Base-by-base conservation (phyloP, 495 filamentous ascomycete genomes). In the Tuber melanosporum region DNA sequence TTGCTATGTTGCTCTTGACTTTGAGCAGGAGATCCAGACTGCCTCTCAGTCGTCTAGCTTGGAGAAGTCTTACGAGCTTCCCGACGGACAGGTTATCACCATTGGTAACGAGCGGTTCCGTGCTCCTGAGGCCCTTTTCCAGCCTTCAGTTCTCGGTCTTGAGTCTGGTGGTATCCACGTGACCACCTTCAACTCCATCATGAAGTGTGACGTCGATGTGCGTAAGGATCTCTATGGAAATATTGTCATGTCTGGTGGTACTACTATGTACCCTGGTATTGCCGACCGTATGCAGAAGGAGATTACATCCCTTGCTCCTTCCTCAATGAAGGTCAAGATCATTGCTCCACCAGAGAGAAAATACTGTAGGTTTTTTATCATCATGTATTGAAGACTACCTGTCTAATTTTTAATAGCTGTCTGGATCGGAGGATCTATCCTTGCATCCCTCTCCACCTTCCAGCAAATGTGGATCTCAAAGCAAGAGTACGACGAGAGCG, bases 391-490 rank as follows among this genome's bases (percentile, higher is more conserved):
- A 19, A 22, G 26, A 19, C n/a, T 73, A 26, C 74, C 80, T 52
- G 32, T 57, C 78, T 81, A 39, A 81, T 70, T 41, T 73, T 80
- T 7, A 57, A 32, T 74, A 81, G 81, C 95, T 78, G 95, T 99
- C 89, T 99, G 95, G 95, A 99, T 99, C 86, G 95, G 95, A 94
- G 95, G 95, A 90, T 99, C 95, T 86, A 99, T 99, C 86, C 88
- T 99, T 85, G 95, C 95, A 81, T 99, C 95, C 79, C 93, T 99
- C 80, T 99, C 95, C 77, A 98, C 95, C 88, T 98, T 98, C 94
- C 95, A 99, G 89, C 95, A 98, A 89, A 99, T 99, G 96, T 99
- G 95, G 95, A 98, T 99, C 91, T 99, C 95, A 80, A 99, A 99
- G 93, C 95, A 99, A 89, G 95, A 98, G 90, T 98, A 98, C 90